These are phyloP conservation scores for Boletus vermiculosoides DNA, from an alignment of 768 basidiomycete species.

Conservation along the genomic window DNA sequence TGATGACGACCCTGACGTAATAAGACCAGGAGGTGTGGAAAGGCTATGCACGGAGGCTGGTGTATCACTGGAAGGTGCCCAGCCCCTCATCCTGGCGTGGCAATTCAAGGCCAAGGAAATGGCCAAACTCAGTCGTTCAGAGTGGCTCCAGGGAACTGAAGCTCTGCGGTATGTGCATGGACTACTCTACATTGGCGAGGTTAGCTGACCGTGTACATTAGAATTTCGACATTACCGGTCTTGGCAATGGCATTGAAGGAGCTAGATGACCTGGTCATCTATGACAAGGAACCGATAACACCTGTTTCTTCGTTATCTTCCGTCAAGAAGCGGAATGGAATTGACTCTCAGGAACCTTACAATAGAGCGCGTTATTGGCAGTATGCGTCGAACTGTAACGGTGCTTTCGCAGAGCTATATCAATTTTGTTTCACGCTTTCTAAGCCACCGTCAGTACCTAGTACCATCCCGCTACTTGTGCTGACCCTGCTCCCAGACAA, in stretches of 20 bases:
- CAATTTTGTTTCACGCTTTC: slow-evolving; percentile 66
- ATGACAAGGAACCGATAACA: slow-evolving; percentile 39
- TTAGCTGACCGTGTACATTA: slow-evolving; percentile 21
- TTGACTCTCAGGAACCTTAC: slow-evolving; percentile 45
- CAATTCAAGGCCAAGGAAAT: slow-evolving; percentile 68
- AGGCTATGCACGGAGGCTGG: slow-evolving; percentile 65
- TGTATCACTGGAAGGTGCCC: slow-evolving; percentile 70
- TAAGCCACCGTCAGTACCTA: slow-evolving; percentile 62
- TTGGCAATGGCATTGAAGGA: slow-evolving; percentile 56
- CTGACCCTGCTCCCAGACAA: slow-evolving; percentile 41
- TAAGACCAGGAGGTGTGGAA: slow-evolving; percentile 74
- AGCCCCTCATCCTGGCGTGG: slow-evolving; percentile 76
- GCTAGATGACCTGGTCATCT: slow-evolving; percentile 61
- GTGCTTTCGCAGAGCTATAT: slow-evolving; percentile 66
- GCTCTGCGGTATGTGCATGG: slow-evolving; percentile 41
- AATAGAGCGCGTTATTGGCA: slow-evolving; percentile 49
- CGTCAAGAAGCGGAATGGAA: slow-evolving; percentile 34
- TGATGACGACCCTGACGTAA: slow-evolving; percentile 43
- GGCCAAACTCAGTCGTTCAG: slow-evolving; percentile 64
- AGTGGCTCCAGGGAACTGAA: slow-evolving; percentile 64
- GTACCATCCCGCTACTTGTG: not conserved
- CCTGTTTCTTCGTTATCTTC: slow-evolving; percentile 20
- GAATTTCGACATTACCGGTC: slow-evolving; percentile 49
- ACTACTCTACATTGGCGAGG: not conserved
- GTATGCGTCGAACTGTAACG: slow-evolving; percentile 48